Evolutionary conservation across 805 yeast genomes (phyloP).

Genomic region (Cephaloascus albidus): DNA sequence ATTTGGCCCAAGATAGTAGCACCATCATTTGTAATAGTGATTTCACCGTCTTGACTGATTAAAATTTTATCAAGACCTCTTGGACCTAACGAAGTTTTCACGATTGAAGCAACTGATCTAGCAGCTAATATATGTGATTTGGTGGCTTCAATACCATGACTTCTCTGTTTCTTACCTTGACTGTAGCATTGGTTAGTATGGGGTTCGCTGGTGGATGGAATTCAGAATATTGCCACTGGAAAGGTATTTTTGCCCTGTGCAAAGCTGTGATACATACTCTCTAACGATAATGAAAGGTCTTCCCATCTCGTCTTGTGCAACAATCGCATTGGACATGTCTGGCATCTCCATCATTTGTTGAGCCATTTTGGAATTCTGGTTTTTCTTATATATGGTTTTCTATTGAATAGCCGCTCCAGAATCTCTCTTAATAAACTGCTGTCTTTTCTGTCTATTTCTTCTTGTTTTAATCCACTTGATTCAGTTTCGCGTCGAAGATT

Average conservation of each 20-base stretch:
- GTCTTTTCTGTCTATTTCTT: too few relatives aligned
- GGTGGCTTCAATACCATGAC: constrained; percentile 36
- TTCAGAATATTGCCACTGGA: not conserved
- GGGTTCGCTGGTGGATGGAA: too few relatives aligned
- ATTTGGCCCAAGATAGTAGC: constrained; percentile 94
- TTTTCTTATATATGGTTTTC: not conserved
- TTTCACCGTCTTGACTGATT: constrained; percentile 94
- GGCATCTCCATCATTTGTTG: constrained; percentile 48
- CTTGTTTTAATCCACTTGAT: too few relatives aligned
- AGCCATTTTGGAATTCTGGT: constrained; percentile 5
- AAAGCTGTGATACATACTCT: constrained; percentile 59
- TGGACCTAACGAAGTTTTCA: constrained; percentile 92
- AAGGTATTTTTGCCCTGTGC: not conserved
- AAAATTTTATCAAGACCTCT: constrained; percentile 97
- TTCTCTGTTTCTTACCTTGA: constrained; percentile 56
- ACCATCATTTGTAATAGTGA: constrained; percentile 97
- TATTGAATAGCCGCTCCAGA: too few relatives aligned
- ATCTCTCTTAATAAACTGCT: too few relatives aligned
- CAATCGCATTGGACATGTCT: constrained; percentile 94
- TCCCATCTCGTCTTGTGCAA: constrained; percentile 99
- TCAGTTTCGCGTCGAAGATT: not conserved
- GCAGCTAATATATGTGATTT: constrained; percentile 91
- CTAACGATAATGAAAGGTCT: constrained; percentile 96
- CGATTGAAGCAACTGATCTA: constrained; percentile 84
- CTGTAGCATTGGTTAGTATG: not conserved